Evolutionary conservation across 495 filamentous ascomycete species (phyloP), one percentile per base, ranked within the genome.

Genomic region (Aspergillus ellipticus): DNA sequence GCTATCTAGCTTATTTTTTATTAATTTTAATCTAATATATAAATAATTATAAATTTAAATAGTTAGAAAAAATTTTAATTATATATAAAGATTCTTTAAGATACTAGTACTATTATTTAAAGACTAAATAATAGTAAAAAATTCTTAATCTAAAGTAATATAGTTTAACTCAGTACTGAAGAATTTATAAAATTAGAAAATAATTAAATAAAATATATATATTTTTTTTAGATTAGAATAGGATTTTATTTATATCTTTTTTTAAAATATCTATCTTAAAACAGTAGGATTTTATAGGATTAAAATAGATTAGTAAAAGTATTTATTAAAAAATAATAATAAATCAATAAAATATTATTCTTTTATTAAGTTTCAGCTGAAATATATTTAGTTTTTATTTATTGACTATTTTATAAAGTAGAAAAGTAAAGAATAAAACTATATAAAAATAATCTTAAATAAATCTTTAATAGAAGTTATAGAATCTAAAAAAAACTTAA

Each of bases 121-220:
- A 17, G 15, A 26, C 2, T 54, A 54, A 42, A 54, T 42, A 42
- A 53, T 53, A 28, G 15, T 13, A 24, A 53, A 29, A 8, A 53
- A 16, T 13, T 53, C 21, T 29, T 53, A 24, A 53, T 53, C 21
- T 29, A 13, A 16, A 46, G 15, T 45, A 24, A 22, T 3, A 51
- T 51, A 51, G 7, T 41, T 37, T 19, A n/a, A 20, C 19, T 51
- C 33, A 19, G 13, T 21, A 37, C 7, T 15, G n/a, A 20, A 20
- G 33, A 35, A 35, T 15, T 41, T 51, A 11, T 39, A 10, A 4
- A 31, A 53, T 2, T n/a, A 45, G 17, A 39, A 43, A 13, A 11
- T 28, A 53, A 39, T 13, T 24, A 17, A 28, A 45, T 54, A 45
- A 6, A 45, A 20, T 42, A 42, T 15, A 13, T 31, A 13, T 24